Evolutionary conservation across 805 yeast genomes (phyloP).

Genomic region (Zygosaccharomyces bisporus): DNA sequence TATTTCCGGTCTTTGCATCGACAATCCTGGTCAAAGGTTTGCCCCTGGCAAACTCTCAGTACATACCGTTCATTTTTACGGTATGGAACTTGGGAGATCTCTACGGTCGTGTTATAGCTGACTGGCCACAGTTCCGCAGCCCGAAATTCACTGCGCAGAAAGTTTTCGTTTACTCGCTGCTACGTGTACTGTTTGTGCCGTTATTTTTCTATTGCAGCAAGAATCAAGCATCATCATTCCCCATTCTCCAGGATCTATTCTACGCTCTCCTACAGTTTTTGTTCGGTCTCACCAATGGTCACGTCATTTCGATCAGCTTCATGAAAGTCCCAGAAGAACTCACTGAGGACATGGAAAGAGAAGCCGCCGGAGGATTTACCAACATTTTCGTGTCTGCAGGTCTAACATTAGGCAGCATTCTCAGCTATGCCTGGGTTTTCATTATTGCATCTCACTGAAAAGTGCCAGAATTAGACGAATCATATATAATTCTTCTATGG

Average conservation of each 20-base stretch:
- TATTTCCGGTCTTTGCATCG: conserved; percentile 88
- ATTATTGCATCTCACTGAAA: conserved; percentile 13
- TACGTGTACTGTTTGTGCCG: conserved; percentile 62
- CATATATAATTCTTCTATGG: not conserved
- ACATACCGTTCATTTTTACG: conserved; percentile 73
- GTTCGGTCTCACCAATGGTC: conserved; percentile 89
- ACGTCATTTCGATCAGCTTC: conserved; percentile 72
- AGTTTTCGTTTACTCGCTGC: conserved; percentile 52
- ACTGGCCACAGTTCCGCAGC: conserved; percentile 23
- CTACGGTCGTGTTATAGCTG: conserved; percentile 70
- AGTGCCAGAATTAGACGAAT: conserved; percentile 1
- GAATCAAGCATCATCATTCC: conserved; percentile 33
- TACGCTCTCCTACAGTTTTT: conserved; percentile 67
- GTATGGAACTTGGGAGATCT: conserved; percentile 91
- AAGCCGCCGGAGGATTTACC: conserved; percentile 94
- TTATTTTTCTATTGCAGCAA: conserved; percentile 66
- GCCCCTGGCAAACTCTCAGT: conserved; percentile 39
- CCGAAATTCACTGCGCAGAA: conserved; percentile 25
- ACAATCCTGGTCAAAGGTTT: conserved; percentile 47
- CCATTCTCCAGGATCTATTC: conserved; percentile 53
- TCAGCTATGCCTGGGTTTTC: conserved; percentile 64
- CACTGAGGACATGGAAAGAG: conserved; percentile 63
- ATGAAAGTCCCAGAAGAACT: conserved; percentile 64
- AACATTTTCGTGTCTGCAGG: conserved; percentile 76
- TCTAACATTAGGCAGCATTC: conserved; percentile 69